These are phyloP conservation scores for Neostapfia colusana DNA, from an alignment of 176 grass and related monocot species.

Conservation along the genomic window DNA sequence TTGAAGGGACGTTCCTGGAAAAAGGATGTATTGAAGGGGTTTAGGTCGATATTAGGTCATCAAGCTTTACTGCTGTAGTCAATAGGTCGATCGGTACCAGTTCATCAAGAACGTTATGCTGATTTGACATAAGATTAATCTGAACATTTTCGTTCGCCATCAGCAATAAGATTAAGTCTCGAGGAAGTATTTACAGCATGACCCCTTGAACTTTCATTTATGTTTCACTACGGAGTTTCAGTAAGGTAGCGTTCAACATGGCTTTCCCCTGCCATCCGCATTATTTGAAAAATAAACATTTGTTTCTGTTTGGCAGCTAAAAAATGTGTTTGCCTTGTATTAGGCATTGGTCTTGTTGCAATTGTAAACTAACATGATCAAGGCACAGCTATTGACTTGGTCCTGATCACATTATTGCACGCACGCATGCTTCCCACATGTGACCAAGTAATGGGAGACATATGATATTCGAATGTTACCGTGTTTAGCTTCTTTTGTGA, in stretches of 20 bases:
- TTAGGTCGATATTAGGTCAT: neutral
- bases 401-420: neutral
- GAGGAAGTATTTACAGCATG: neutral
- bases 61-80: neutral
- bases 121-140: neutral
- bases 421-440: neutral
- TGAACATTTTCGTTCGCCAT: neutral
- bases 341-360: neutral
- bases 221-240: neutral
- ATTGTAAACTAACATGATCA: neutral
- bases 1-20: neutral
- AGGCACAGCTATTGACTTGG: neutral
- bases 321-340: neutral
- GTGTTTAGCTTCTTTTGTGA: neutral
- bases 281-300: neutral
- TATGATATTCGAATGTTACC: slow-evolving; percentile 8
- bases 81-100: neutral
- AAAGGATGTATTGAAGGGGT: neutral
- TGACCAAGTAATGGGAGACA: neutral
- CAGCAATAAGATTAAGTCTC: neutral
- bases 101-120: neutral
- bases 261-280: neutral
- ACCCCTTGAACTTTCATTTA: neutral
- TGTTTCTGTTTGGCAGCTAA: neutral
- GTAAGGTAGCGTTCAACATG: neutral